Evolutionary conservation across 1,284 basidiomycete genomes (phyloP).

Genomic region (Amylostereum areolatum): DNA sequence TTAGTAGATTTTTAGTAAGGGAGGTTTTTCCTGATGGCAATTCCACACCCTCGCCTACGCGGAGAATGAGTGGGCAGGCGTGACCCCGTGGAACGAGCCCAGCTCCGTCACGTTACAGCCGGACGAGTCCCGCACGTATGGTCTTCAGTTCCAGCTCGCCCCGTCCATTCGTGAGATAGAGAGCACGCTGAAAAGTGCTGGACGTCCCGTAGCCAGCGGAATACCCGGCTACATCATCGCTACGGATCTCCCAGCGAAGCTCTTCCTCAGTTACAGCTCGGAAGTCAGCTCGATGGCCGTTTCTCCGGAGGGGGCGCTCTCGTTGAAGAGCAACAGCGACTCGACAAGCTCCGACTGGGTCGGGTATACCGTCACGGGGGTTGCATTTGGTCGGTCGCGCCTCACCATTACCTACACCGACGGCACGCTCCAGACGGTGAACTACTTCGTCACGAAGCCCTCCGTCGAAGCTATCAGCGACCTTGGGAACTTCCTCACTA

Average conservation of each 20-base stretch:
- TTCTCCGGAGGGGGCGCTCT: conserved; percentile 41
- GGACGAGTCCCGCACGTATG: conserved; percentile 46
- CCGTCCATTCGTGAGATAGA: conserved; percentile 48
- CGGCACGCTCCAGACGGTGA: conserved; percentile 46
- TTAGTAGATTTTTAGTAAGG: no score
- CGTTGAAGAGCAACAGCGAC: conserved; percentile 39
- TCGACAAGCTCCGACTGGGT: conserved; percentile 36
- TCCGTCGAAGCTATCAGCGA: conserved; percentile 41
- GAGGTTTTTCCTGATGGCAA: no score
- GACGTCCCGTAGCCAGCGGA: conserved; percentile 45
- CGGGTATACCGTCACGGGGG: conserved; percentile 42
- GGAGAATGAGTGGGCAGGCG: conserved; percentile 47
- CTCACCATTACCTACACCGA: conserved; percentile 46
- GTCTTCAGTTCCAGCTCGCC: conserved; percentile 45
- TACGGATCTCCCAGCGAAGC: conserved; percentile 41
- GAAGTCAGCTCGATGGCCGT: conserved; percentile 37
- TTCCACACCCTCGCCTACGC: conserved; percentile 56
- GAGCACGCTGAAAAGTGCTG: conserved; percentile 31
- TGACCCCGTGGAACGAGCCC: conserved; percentile 51
- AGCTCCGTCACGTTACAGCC: conserved; percentile 44
- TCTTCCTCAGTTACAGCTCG: conserved; percentile 44
- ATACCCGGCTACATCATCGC: conserved; percentile 52
- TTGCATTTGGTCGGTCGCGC: conserved; percentile 45
- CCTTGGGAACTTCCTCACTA: conserved; percentile 51
- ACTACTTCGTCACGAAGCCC: conserved; percentile 47